A percentile compares a stretch with the other conserved stretches of the same genome.
phyloP scores from a whole-genome alignment of 2,329 filamentous ascomycete species.

The Zymoseptoria tritici region DNA sequence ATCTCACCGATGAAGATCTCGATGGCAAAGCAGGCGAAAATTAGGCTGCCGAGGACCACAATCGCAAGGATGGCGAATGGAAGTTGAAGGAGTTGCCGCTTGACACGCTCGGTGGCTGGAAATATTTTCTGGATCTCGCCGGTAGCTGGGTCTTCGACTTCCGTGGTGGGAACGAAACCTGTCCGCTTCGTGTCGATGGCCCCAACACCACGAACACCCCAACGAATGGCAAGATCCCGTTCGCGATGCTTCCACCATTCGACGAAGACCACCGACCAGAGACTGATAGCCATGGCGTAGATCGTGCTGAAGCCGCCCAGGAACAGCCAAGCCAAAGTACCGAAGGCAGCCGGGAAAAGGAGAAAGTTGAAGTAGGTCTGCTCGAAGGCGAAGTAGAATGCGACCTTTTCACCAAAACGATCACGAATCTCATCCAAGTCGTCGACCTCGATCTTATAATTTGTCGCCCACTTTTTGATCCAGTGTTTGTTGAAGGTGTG shows the following conservation, averaged over 20 bases:
- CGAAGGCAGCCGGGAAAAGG: slow-evolving; percentile 71
- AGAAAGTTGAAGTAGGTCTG: slow-evolving; percentile 85
- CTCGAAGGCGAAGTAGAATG: slow-evolving; percentile 92
- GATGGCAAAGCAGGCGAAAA: slow-evolving; percentile 79
- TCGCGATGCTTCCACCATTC: slow-evolving; percentile 97
- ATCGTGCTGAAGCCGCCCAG: slow-evolving; percentile 75
- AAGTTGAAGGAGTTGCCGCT: slow-evolving; percentile 70
- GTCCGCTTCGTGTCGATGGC: slow-evolving; percentile 69
- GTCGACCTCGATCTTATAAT: slow-evolving; percentile 40
- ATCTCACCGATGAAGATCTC: slow-evolving; percentile 95
- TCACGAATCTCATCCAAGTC: slow-evolving; percentile 46
- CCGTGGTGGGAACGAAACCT: slow-evolving; percentile 72
- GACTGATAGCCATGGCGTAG: slow-evolving; percentile 67
- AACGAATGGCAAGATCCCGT: slow-evolving; percentile 74
- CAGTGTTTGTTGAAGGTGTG: slow-evolving; percentile 46
- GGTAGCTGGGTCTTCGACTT: slow-evolving; percentile 70
- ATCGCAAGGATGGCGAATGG: slow-evolving; percentile 75
- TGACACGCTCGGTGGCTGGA: slow-evolving; percentile 64
- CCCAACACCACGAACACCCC: slow-evolving; percentile 81
- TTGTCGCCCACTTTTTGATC: slow-evolving; percentile 46
- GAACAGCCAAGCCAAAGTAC: slow-evolving; percentile 70
- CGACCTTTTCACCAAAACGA: slow-evolving; percentile 56
- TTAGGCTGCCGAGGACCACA: slow-evolving; percentile 67
- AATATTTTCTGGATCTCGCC: slow-evolving; percentile 72
- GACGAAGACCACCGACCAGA: slow-evolving; percentile 87